phyloP scores from a whole-genome alignment of 148 eudicot genomes.

The Chenopodium berlandieri region DNA sequence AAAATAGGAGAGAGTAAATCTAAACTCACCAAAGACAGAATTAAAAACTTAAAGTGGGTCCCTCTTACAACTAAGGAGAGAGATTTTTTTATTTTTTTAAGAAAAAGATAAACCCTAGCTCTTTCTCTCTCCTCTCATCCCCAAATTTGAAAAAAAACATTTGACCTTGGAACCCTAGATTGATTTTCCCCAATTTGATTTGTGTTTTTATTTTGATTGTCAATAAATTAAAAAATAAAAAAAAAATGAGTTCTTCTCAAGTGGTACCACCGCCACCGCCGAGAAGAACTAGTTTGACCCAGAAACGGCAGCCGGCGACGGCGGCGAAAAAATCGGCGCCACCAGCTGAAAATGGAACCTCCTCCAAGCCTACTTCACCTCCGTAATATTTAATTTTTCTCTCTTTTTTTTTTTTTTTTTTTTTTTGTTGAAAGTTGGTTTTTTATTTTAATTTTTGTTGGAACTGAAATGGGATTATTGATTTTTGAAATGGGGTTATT shows the following conservation, averaged over 20 bases:
- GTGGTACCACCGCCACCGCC: slow-evolving; percentile 41
- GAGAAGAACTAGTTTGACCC: slow-evolving; percentile 46
- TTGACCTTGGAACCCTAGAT: slow-evolving; percentile 8
- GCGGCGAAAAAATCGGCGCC: slow-evolving; percentile 32
- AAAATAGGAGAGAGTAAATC: slow-evolving; percentile 21
- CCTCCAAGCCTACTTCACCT: slow-evolving; percentile 61
- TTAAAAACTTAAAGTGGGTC: neutral
- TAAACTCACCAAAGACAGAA: neutral
- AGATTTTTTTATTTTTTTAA: neutral
- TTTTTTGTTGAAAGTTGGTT: neutral
- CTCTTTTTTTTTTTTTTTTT: neutral
- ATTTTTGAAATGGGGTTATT: slow-evolving; percentile 6
- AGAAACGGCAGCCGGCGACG: slow-evolving; percentile 38
- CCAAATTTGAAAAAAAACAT: neutral
- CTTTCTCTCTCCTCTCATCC: slow-evolving; percentile 7
- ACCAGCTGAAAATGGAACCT: slow-evolving; percentile 56
- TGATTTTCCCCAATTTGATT: slow-evolving; percentile 7
- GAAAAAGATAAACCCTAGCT: slow-evolving; percentile 11
- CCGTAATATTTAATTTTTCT: slow-evolving; percentile 40
- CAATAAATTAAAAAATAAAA: too few relatives aligned
- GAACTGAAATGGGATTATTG: neutral
- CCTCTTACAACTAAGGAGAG: neutral
- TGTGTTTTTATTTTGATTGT: neutral
- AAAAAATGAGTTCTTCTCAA: slow-evolving; percentile 57
- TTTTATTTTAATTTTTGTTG: neutral